A percentile compares a stretch with the other conserved stretches of the same genome.
phyloP scores from a whole-genome alignment of 2,329 filamentous ascomycete genomes.

The Ceratocystis variospora region DNA sequence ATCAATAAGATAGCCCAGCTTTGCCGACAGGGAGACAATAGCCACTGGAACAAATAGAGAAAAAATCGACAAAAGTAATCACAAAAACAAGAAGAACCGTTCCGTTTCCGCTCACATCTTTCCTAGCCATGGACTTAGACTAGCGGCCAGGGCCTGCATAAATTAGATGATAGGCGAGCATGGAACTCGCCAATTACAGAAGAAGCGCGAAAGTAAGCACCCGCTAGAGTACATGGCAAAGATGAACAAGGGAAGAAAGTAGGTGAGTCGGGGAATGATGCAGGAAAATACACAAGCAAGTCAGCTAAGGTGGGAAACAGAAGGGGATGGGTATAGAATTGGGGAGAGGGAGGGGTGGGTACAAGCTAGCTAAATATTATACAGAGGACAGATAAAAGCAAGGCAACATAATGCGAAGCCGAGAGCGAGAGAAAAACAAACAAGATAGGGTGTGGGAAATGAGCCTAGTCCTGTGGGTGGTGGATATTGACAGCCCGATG shows the following conservation, averaged over 20 bases:
- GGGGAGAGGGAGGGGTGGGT: neutral
- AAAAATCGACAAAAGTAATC: neutral
- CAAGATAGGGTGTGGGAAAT: neutral
- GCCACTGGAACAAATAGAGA: neutral
- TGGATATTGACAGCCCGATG: no score
- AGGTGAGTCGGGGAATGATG: no score
- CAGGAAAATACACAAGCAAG: neutral
- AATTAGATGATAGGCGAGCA: neutral
- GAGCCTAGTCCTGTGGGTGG: no score
- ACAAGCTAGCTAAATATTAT: neutral
- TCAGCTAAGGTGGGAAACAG: neutral
- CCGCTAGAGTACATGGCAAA: neutral
- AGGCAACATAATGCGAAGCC: neutral
- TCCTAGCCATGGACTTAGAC: neutral
- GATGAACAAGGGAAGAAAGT: neutral
- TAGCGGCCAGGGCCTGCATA: neutral
- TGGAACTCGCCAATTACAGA: neutral
- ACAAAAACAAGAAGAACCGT: neutral
- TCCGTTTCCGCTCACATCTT: neutral
- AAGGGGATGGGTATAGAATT: neutral
- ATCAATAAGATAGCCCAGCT: constrained; percentile 1
- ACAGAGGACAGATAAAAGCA: neutral
- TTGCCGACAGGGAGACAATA: neutral
- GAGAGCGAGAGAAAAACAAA: neutral
- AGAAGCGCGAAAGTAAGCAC: neutral